Conservation (phyloP, 805 yeast genomes). For the Schwanniomyces vanrijiae region DNA sequence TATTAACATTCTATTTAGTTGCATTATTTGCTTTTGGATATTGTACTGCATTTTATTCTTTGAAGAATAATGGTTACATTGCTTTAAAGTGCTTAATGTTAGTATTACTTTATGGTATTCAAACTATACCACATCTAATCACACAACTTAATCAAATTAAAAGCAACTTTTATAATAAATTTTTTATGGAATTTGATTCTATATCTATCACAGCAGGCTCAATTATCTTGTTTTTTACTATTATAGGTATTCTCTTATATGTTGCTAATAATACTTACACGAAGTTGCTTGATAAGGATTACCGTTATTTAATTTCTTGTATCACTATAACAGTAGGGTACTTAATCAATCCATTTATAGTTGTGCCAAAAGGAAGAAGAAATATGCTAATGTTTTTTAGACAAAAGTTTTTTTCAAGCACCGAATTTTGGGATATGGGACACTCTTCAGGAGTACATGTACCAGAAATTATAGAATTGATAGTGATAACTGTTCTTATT, state of each 20-base stretch:
- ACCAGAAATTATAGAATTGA: conserved; percentile 3
- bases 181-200: background rate
- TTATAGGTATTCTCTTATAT: background rate
- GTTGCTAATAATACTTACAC: background rate
- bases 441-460: background rate
- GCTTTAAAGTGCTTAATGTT: background rate
- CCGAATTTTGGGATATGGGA: background rate
- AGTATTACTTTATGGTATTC: conserved; percentile 27
- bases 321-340: background rate
- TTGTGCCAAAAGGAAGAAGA: background rate
- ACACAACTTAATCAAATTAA: conserved; percentile 35
- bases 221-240: background rate
- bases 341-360: background rate
- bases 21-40: conserved; percentile 1
- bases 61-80: background rate
- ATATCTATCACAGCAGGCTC: background rate
- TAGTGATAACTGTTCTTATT: background rate
- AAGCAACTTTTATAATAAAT: no score
- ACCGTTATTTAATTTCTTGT: background rate
- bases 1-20: background rate
- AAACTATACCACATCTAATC: conserved; percentile 57
- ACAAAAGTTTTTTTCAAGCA: background rate
- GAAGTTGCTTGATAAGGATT: background rate
- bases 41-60: conserved; percentile 1
- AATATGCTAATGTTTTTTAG: background rate